Base-by-base conservation (phyloP, 1,284 basidiomycete genomes). In the Boletus sp. region DNA sequence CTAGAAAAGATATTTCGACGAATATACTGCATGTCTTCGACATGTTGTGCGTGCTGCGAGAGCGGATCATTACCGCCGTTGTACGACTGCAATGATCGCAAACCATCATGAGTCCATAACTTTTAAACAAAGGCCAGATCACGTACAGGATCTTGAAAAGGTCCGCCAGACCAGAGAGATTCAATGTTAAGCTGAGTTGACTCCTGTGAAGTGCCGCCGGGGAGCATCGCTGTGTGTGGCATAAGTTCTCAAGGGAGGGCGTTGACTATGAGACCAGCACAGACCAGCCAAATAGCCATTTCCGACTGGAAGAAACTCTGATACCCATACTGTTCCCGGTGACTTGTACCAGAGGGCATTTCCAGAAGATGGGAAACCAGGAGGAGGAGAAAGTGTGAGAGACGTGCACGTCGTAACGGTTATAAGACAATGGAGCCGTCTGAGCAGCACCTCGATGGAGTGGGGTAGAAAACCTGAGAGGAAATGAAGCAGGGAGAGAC, bases 161-260 rank as follows among this genome's bases (percentile, higher is more conserved):
- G 81, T 2, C 84, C 84, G n/a, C 84, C 84, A 25, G 80, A 74
- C 85, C 86, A 88, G 10, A 88, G 68, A 12, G 80, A 80, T 59
- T 88, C 85, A 40, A 88, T 82, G 58, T 88, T 88, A 34, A 88
- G 66, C 55, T 84, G 81, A 6, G 76, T 80, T 4, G 69, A 69
- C 61, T 88, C 85, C 35, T 77, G 73, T 2, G 62, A 57, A 1
- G 79, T 78, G 13, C 80, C 81, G 1, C 86, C 84, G 9, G 78
- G 77, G 22, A 81, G 67, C 76, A 81, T 85, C 2, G 83, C 85
- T 85, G 41, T 12, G 29, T 8, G 35, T 17, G 13, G 2, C 7
- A 41, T 26, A 29, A 12, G 1, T 33, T 36, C 41, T 52, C n/a
- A 23, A 41, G 30, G 22, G 14, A 51, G 14, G 13, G 27, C 3